These are phyloP conservation scores for Albifimbria verrucaria DNA, from an alignment of 2,329 filamentous ascomycete genomes.

Conservation along the genomic window DNA sequence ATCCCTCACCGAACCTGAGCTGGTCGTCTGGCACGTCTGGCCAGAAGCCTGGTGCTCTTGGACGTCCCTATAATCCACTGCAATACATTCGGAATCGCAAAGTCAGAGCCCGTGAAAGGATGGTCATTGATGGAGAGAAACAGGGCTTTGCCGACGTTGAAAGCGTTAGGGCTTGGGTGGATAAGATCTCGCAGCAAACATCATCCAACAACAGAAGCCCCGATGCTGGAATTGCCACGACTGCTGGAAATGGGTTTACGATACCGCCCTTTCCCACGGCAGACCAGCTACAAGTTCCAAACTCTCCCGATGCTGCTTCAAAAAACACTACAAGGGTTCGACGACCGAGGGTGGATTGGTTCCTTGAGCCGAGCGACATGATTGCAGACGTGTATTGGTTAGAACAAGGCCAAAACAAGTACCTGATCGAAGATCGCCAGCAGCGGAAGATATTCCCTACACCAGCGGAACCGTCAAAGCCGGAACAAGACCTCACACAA, in stretches of 20 bases:
- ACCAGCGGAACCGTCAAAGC: constrained; percentile 24
- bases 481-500: constrained; percentile 21
- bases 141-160: constrained; percentile 75
- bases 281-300: constrained; percentile 39
- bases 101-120: constrained; percentile 74
- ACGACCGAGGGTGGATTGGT: constrained; percentile 80
- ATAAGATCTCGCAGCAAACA: constrained; percentile 50
- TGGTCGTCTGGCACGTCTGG: neutral
- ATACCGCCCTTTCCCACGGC: constrained; percentile 47
- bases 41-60: constrained; percentile 39
- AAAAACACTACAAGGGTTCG: constrained; percentile 55
- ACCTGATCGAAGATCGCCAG: constrained; percentile 74
- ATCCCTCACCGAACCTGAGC: constrained; percentile 38
- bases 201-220: too few relatives aligned
- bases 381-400: constrained; percentile 90
- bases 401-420: constrained; percentile 77
- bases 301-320: constrained; percentile 40
- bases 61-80: constrained; percentile 82
- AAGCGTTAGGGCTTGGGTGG: constrained; percentile 73
- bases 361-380: constrained; percentile 77
- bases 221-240: constrained; percentile 17
- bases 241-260: constrained; percentile 16
- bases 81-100: constrained; percentile 92
- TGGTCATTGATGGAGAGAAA: constrained; percentile 67
- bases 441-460: constrained; percentile 68